Evolutionary conservation across 1,284 basidiomycete genomes (phyloP), one percentile per base, ranked within the genome.

Genomic region (Thelephora terrestris): DNA sequence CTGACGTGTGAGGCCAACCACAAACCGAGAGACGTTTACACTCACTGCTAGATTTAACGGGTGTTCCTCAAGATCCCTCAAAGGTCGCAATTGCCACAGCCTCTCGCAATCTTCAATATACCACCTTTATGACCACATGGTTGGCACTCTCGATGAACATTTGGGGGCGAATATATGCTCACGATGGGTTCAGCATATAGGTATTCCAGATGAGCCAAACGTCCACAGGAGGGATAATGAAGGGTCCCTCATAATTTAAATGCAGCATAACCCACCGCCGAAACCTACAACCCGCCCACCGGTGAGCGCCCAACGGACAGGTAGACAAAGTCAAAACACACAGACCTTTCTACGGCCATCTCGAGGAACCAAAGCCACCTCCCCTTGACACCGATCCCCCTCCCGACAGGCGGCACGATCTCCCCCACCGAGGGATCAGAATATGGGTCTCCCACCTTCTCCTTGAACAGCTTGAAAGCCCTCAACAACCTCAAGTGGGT

Each of bases 121-220:
- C 64, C 66, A 69, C 3, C 71, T 73, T 44, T 4, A 17, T 17
- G 3, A 48, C n/a, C 37, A 17, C 12, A 43, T 21, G n/a, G 39
- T 23, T 14, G n/a, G 1, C 23, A n/a, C 25, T n/a, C 7, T 2
- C 25, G 25, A 27, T 27, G 25, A 27, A 27, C 25, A 16, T 16
- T 39, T 18, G 23, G 37, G 23, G 17, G 16, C 9, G 44, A 23
- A 9, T n/a, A 20, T 23, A 14, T 59, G 7, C 54, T 53, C 53
- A 72, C 71, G 61, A 56, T 5, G 71, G 71, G 52, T 71, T 74
- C 2, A 76, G 59, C 58, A 73, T 57, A 54, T 76, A 75, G 1
- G 74, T 58, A 53, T 76, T 74, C 71, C 73, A 74, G 6, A 72
- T 65, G 68, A 74, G 72, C 51, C 71, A 47, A 12, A 74, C 72